Evolutionary conservation across 106 monocot genomes (phyloP).

Genomic region (Acorus gramineus): DNA sequence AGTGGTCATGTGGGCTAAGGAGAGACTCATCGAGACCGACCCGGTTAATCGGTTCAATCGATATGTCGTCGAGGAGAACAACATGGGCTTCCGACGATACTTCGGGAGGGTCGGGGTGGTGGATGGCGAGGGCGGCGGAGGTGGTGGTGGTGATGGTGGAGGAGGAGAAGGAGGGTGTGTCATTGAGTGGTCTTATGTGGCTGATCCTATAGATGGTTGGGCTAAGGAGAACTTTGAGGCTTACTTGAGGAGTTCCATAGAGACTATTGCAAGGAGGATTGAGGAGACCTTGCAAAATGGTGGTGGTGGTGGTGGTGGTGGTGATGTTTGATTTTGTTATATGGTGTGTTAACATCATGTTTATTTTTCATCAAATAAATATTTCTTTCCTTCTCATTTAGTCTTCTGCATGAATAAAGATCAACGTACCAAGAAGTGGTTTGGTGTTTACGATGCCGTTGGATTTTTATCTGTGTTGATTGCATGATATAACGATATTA

Average conservation of each 20-base stretch:
- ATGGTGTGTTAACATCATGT: too few species aligned
- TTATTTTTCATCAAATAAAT: too few species aligned
- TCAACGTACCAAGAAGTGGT: not conserved
- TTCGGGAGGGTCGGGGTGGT: constrained; percentile 14
- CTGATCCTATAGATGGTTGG: constrained; percentile 41
- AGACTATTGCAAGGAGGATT: constrained; percentile 20
- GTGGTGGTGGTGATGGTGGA: not conserved
- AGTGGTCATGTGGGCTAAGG: constrained; percentile 26
- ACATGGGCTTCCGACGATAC: constrained; percentile 37
- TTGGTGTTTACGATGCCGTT: too few species aligned
- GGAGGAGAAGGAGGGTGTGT: constrained; percentile 7
- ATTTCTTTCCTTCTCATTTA: too few species aligned
- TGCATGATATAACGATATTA: not conserved
- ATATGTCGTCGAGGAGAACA: constrained; percentile 40
- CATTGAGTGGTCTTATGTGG: constrained; percentile 42
- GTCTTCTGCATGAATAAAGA: too few species aligned
- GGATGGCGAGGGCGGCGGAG: constrained; percentile 2
- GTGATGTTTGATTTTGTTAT: not conserved
- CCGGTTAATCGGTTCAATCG: constrained; percentile 5
- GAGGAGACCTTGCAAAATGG: constrained; percentile 7
- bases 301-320: not conserved
- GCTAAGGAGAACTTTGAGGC: constrained; percentile 9
- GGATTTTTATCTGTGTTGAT: not conserved
- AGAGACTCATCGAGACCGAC: constrained; percentile 22
- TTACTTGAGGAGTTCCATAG: constrained; percentile 12